A percentile compares a stretch with the other conserved stretches of the same genome.
phyloP scores from a whole-genome alignment of 2,329 filamentous ascomycete species.

The Talaromyces rugulosus region DNA sequence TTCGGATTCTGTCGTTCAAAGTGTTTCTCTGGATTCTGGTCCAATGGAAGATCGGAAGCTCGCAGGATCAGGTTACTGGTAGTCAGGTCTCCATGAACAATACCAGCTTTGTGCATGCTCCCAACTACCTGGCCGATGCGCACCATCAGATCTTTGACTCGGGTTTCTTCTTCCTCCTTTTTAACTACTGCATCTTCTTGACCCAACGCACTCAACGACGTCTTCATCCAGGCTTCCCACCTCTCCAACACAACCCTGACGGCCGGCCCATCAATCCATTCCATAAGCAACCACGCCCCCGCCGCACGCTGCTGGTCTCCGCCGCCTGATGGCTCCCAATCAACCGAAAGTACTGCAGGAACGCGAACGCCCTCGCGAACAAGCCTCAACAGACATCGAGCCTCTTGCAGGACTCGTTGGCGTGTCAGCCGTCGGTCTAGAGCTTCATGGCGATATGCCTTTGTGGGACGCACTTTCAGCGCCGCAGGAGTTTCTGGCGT shows the following conservation, averaged over 20 bases:
- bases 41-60: slow-evolving; percentile 55
- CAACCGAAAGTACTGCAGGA: slow-evolving; percentile 70
- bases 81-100: slow-evolving; percentile 93
- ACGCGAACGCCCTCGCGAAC: slow-evolving; percentile 74
- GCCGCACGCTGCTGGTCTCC: slow-evolving; percentile 58
- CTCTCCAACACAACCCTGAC: slow-evolving; percentile 67
- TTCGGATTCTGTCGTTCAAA: slow-evolving; percentile 11
- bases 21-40: slow-evolving; percentile 12
- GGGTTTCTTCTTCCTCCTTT: slow-evolving; percentile 42
- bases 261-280: slow-evolving; percentile 74
- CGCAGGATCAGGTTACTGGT: slow-evolving; percentile 94
- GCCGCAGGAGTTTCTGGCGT: slow-evolving; percentile 64
- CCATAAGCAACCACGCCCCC: slow-evolving; percentile 73
- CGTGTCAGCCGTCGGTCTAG: slow-evolving; percentile 85
- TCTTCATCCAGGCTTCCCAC: slow-evolving; percentile 55
- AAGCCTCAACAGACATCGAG: slow-evolving; percentile 76
- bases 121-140: slow-evolving; percentile 69
- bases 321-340: slow-evolving; percentile 46
- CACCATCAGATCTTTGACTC: slow-evolving; percentile 61
- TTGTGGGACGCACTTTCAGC: slow-evolving; percentile 85
- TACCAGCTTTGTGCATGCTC: slow-evolving; percentile 72
- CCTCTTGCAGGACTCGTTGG: slow-evolving; percentile 83
- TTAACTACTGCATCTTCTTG: slow-evolving; percentile 18
- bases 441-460: slow-evolving; percentile 84
- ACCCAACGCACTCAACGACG: slow-evolving; percentile 20